Evolutionary conservation across 768 basidiomycete species (phyloP), one percentile per base, ranked within the genome.

Genomic region (Pisolithus marmoratus): DNA sequence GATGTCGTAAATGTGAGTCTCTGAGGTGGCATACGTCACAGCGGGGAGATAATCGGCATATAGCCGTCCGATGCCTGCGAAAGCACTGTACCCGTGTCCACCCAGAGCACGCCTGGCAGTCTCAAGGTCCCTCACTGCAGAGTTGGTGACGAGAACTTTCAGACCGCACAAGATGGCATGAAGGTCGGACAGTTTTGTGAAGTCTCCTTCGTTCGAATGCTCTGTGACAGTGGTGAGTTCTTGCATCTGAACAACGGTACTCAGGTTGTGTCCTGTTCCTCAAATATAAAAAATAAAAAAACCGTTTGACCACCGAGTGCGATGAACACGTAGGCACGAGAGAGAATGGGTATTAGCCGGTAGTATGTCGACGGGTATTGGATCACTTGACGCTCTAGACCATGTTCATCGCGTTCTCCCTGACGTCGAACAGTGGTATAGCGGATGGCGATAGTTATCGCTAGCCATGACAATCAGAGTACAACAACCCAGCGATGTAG

Each of bases 371-470:
- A 82, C n/a, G 87, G 87, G 58, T 89, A 87, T 3, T 68, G 69
- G 62, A 90, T 84, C 9, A 83, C 79, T 67, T 84, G 86, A 2
- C 71, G 74, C 59, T 90, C 88, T 11, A 84, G 65, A 15, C 80
- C 79, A 50, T 75, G 70, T 2, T 74, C 40, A 19, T 74, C 76
- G 24, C 60, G 61, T 60, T 74, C 72, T 11, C 87, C 86, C 63
- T 90, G 88, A 37, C 87, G 72, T 6, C 87, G 79, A 38, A 88
- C 83, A 8, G 82, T 85, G 5, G 81, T 74, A 59, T 91, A 91
- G 1, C 88, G 79, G 37, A 88, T 79, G 1, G 87, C 72, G 38
- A 89, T 75, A 5, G 63, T 34, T 4, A 34, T 34, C 12, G 43
- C 43, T 27, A 27, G 17, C 8, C 43, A 15, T 27, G 24, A 24